Evolutionary conservation across 805 yeast species (phyloP), one percentile per base, ranked within the genome.

Genomic region (Ogataea sp.): DNA sequence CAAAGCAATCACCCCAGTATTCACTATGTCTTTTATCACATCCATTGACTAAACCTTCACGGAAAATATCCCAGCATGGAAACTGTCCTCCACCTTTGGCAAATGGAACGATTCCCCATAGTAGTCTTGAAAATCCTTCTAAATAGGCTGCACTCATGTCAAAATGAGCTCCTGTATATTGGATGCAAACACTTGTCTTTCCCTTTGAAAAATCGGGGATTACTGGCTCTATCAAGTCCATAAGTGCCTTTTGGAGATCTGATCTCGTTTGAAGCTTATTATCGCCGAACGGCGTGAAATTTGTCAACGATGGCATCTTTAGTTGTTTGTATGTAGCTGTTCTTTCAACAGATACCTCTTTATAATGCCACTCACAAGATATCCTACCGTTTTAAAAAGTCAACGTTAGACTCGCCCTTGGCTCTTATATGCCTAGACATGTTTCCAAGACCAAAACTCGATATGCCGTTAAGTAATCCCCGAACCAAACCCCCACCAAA

Each of bases 41-140:
- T 3, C 63, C 62, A 40, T 48, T 49, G 17, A 47, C 46, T 10
- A 58, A 38, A 1, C 62, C 63, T 25, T 36, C 42, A 10, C 47
- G 42, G 43, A 42, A 57, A 29, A 49, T 31, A 17, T 44, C 56
- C 52, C 52, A 46, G 32, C 56, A 45, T 15, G 50, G 45, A 43
- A 53, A 53, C 3, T 24, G 17, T 11, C 37, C 30, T 11, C 37
- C 37, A 6, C 60, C 58, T 6, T 40, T 39, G 20, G 34, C 53
- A 23, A 42, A 45, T 3, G 62, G 56, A 3, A 52, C 61, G 23
- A 56, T 41, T 15, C 61, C 62, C 61, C 60, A 58, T 39, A 58
- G 38, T 1, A 58, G 54, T 20, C 63, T 40, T 6, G 58, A 48
- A 31, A 51, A 58, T 2, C 62, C 62, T 39, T 58, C 61, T 9